phyloP scores from a whole-genome alignment of 2,329 filamentous ascomycete genomes.

The Parastagonospora nodorum region DNA sequence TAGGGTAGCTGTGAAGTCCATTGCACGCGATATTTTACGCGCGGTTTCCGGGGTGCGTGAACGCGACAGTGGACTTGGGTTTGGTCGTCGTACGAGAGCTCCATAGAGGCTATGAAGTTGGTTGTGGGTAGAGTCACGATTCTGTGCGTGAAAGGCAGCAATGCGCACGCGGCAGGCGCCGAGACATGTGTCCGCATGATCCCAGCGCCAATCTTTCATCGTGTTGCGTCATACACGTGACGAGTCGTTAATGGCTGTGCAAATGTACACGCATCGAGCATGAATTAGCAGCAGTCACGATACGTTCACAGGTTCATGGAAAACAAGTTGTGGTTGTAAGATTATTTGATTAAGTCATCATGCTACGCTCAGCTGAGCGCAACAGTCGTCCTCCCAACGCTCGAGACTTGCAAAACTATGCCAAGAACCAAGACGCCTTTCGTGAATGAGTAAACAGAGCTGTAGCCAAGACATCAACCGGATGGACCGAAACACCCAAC shows the following conservation, averaged over 20 bases:
- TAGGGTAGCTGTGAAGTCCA: conserved; percentile 35
- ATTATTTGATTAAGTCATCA: conserved; percentile 17
- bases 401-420: neutral
- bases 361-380: conserved; percentile 11
- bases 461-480: conserved; percentile 10
- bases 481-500: conserved; percentile 6
- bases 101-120: conserved; percentile 21
- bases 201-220: neutral
- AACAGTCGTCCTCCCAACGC: conserved; percentile 1
- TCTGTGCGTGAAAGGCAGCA: conserved; percentile 16
- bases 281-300: neutral
- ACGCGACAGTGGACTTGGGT: conserved; percentile 11
- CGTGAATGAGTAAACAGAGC: conserved; percentile 9
- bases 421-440: conserved; percentile 13
- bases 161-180: conserved; percentile 15
- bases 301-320: neutral
- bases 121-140: conserved; percentile 20
- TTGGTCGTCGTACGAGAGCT: conserved; percentile 14
- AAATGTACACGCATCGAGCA: neutral
- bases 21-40: conserved; percentile 23
- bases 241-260: no score
- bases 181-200: conserved; percentile 1
- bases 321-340: conserved; percentile 2
- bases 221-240: neutral
- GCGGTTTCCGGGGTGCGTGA: conserved; percentile 20